These are phyloP conservation scores for Gentiana dahurica DNA, from an alignment of 257 asterid genomes.

Conservation along the genomic window DNA sequence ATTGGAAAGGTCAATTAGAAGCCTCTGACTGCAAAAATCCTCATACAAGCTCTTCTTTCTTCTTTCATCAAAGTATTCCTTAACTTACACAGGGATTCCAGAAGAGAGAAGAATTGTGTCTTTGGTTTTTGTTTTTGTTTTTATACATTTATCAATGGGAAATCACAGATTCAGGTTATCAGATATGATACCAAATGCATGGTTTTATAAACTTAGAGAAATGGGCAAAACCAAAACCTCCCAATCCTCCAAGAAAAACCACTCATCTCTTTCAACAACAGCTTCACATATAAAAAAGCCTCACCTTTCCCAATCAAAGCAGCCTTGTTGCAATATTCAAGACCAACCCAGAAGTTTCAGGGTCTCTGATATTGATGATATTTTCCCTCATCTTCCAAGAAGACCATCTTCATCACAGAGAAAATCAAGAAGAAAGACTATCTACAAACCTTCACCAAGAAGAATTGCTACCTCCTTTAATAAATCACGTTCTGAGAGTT, in stretches of 20 bases:
- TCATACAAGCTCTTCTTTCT: constrained; percentile 4
- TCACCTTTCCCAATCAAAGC: constrained; percentile 22
- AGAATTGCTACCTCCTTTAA: constrained; percentile 7
- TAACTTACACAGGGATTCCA: too few species aligned
- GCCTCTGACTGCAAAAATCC: constrained; percentile 1
- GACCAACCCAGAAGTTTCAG: constrained; percentile 22
- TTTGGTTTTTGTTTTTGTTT: not conserved
- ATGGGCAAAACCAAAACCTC: constrained; percentile 50
- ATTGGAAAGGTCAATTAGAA: too few species aligned
- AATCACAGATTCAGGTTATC: constrained; percentile 72
- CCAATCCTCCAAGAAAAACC: constrained; percentile 23
- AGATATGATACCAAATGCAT: constrained; percentile 90
- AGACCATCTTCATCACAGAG: constrained; percentile 13
- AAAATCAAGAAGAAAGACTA: constrained; percentile 36
- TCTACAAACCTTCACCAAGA: constrained; percentile 70
- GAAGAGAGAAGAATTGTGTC: not conserved
- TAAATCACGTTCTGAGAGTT: not conserved
- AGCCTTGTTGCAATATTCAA: constrained; percentile 25
- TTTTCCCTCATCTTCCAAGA: constrained; percentile 42
- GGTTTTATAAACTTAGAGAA: constrained; percentile 92
- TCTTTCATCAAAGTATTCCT: not conserved
- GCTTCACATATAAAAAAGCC: constrained; percentile 11
- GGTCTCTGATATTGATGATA: constrained; percentile 23
- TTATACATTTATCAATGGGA: constrained; percentile 42
- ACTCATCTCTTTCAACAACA: constrained; percentile 13